Evolutionary conservation across 2,329 filamentous ascomycete genomes (phyloP), one percentile per base, ranked within the genome.

Genomic region (Phyllosticta ampelicida): DNA sequence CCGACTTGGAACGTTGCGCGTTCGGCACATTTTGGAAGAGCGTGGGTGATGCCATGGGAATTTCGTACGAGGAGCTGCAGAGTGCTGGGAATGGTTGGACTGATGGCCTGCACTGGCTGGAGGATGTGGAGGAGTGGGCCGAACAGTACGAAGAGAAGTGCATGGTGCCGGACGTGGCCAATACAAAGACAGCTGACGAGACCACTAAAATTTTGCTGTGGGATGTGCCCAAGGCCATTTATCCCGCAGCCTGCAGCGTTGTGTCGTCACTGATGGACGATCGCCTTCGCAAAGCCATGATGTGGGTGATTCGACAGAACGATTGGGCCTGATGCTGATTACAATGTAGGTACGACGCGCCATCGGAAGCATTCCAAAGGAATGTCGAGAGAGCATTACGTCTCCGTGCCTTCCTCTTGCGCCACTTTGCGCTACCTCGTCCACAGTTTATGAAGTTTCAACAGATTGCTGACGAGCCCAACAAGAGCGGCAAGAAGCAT

Each of bases 1-100:
- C 79, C 16, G 80, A 85, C 0, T 76, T 90, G 70, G 88, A 91
- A 69, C 69, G 75, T 9, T 87, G 85, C 61, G 86, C 86, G 0
- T 70, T 86, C 28, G 84, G 81, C 16, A 83, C 81, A 0, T 83
- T 87, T 65, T 90, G 86, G 86, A 87, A 87, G 69, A 77, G 77
- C 55, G 72, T 89, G 16, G 87, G 86, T 13, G 84, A 89, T 63
- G 80, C 81, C 55, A 86, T 90, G 81, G 78, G 77, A 0, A 86
- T 90, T 58, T 71, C 72, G 2, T 81, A 75, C 53, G 70, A 71
- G 1, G 66, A 61, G 1, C 70, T 83, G n/a, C 74, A 74, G 0
- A 77, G 74, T 5, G 62, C 63, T 0, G 30, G 48, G 30, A 65
- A 63, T 0, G 75, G 74, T 0, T 81, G 77, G 63, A 65, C 67